phyloP scores from a whole-genome alignment of 2,329 filamentous ascomycete genomes.

The Arthrobotrys conoides region DNA sequence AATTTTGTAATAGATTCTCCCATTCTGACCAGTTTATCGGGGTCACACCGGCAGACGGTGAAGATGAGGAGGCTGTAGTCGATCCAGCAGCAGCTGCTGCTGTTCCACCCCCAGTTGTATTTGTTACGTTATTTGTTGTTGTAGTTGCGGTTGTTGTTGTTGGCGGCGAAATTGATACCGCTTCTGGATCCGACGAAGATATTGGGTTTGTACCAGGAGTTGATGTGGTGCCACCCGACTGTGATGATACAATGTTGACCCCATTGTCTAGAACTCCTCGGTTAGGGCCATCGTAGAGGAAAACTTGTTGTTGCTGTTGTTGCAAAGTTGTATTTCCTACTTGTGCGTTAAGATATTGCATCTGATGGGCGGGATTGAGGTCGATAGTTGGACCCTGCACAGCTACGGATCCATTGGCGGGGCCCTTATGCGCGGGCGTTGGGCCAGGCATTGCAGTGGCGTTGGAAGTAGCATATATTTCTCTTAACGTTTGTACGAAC shows the following conservation, averaged over 20 bases:
- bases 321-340: not conserved
- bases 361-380: not conserved
- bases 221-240: slow-evolving; percentile 17
- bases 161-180: slow-evolving; percentile 25
- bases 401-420: not conserved
- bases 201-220: slow-evolving; percentile 1
- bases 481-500: slow-evolving; percentile 34
- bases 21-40: slow-evolving; percentile 60
- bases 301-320: slow-evolving; percentile 9
- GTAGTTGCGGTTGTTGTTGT: slow-evolving; percentile 12
- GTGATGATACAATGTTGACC: slow-evolving; percentile 10
- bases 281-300: slow-evolving; percentile 13
- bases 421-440: not conserved
- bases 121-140: slow-evolving; percentile 9
- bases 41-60: slow-evolving; percentile 34
- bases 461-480: slow-evolving; percentile 22
- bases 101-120: not conserved
- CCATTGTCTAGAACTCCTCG: slow-evolving; percentile 11
- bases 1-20: slow-evolving; percentile 55
- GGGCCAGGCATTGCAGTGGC: not conserved
- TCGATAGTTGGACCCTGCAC: not conserved
- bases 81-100: no score
- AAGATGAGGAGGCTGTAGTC: slow-evolving; percentile 22
- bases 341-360: not conserved
- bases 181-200: slow-evolving; percentile 7